Base-by-base conservation (phyloP, 371 early-diverging fungal genomes). In the Fennellomyces sp. region DNA sequence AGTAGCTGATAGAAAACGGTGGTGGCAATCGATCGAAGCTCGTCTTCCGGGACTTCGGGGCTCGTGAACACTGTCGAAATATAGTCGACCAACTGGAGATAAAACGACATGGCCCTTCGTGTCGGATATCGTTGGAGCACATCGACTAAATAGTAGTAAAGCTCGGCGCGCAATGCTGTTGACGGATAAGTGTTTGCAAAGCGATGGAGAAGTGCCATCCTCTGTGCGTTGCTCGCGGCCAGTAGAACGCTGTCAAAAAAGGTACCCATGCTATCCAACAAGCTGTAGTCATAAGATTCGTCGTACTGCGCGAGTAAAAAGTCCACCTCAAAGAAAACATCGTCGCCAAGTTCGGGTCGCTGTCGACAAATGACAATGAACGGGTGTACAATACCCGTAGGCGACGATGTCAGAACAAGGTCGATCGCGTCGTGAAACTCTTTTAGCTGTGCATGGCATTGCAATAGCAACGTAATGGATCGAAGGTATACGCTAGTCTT, bases 341-440 rank as follows among this genome's bases (percentile, higher is more conserved):
- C 50, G 26, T 53, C 53, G 33, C 58, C 64, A 17, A 72, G 33
- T 0, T 57, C 39, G 4, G 73, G 73, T 15, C 68, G 61, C 53
- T 80, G 69, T 12, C 63, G 64, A 26, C 66, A 27, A 15, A 80
- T 45, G 5, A 54, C 19, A 6, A 68, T 52, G 29, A 65, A 76
- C 0, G 76, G 80, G 53, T 68, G 64, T 6, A 60, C 39, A 17
- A 50, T 27, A 19, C 47, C 64, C 29, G 25, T 48, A 48, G 56
- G 12, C 19, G 33, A 53, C 11, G 55, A 15, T 26, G 36, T 35
- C 23, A 54, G 15, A 53, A n/a, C 12, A 42, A 42, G 54, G 2
- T 39, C 39, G 36, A 59, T 27, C 10, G 19, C 33, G 3, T 31
- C 27, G 29, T 8, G 28, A 25, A 52, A 7, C 42, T 35, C 19